These are phyloP conservation scores for Penicillium brevicompactum DNA, from an alignment of 2,329 filamentous ascomycete species.

Conservation along the genomic window DNA sequence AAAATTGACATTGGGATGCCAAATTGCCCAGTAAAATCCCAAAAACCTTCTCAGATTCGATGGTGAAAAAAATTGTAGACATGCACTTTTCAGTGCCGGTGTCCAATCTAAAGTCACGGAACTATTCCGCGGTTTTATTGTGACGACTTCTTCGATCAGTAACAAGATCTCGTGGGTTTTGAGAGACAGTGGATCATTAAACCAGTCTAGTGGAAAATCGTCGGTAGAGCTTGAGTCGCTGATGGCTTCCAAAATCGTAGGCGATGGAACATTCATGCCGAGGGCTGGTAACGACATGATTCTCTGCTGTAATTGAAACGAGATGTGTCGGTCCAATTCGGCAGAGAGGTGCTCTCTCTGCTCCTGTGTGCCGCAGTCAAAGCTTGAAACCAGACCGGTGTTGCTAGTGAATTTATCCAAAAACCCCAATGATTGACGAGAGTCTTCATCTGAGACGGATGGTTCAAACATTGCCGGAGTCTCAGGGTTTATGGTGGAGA, in stretches of 20 bases:
- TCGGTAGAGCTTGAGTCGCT: constrained; percentile 3
- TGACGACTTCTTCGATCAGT: constrained; percentile 38
- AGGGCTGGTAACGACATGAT: neutral
- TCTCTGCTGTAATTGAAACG: neutral
- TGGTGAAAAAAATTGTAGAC: constrained; percentile 25
- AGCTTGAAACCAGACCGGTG: constrained; percentile 38
- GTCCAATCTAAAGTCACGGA: constrained; percentile 39
- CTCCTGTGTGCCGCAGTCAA: constrained; percentile 39
- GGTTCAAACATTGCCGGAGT: constrained; percentile 1
- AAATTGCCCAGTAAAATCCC: constrained; percentile 40
- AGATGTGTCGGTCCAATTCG: constrained; percentile 3
- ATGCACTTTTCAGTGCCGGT: constrained; percentile 29
- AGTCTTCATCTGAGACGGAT: neutral
- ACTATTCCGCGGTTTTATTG: constrained; percentile 38
- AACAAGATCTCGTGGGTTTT: constrained; percentile 42
- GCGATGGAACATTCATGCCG: neutral
- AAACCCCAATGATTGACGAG: constrained; percentile 29
- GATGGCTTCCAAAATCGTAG: constrained; percentile 4
- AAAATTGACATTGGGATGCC: constrained; percentile 42
- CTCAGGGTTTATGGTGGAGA: constrained; percentile 8
- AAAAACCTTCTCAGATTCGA: constrained; percentile 34
- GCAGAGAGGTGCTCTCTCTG: constrained; percentile 30
- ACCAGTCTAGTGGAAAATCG: constrained; percentile 18
- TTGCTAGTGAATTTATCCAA: constrained; percentile 41
- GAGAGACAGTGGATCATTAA: constrained; percentile 37